These are phyloP conservation scores for Ballota nigra DNA, from an alignment of 257 asterid species.

Conservation along the genomic window DNA sequence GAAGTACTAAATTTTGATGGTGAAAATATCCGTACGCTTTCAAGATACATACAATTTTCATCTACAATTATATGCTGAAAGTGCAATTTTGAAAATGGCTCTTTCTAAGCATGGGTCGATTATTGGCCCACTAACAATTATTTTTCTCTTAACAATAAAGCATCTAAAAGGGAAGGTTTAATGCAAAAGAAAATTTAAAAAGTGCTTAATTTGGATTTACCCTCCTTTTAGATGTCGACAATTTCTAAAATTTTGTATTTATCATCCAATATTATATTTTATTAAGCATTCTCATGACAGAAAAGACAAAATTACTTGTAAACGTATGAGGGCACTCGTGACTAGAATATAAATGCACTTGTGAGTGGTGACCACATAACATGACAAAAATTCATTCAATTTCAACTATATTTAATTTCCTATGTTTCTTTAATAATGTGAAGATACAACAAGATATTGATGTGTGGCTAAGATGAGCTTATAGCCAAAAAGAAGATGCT, in stretches of 20 bases:
- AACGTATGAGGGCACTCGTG: constrained; percentile 3
- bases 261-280: not conserved
- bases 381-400: constrained; percentile 3
- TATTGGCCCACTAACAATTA: too few relatives aligned
- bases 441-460: not conserved
- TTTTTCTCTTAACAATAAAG: not conserved
- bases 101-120: too few relatives aligned
- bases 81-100: not conserved
- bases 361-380: constrained; percentile 9
- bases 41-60: too few relatives aligned
- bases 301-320: not conserved
- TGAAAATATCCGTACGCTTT: too few relatives aligned
- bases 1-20: too few relatives aligned
- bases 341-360: constrained; percentile 3
- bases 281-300: not conserved
- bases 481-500: not conserved
- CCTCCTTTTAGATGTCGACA: not conserved
- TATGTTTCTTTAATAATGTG: not conserved
- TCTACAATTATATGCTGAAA: not conserved
- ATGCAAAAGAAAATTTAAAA: not conserved
- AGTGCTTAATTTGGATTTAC: too few relatives aligned
- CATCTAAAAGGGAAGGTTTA: not conserved
- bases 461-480: constrained; percentile 7
- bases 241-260: too few relatives aligned
- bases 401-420: not conserved